These are phyloP conservation scores for Hirsutella rhossiliensis DNA, from an alignment of 2,329 filamentous ascomycete genomes.

Conservation along the genomic window DNA sequence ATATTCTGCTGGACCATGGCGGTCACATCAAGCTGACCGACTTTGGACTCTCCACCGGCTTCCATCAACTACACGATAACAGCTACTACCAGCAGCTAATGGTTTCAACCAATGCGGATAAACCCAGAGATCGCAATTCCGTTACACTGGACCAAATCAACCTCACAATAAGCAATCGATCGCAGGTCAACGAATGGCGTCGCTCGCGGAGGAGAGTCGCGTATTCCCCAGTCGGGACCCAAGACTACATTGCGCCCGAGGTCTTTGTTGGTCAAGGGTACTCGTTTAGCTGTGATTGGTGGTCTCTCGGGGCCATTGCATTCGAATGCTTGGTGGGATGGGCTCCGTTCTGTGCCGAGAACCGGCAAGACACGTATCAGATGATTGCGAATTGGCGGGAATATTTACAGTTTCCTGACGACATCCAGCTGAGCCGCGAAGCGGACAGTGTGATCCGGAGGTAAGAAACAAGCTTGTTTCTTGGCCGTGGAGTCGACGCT, in stretches of 20 bases:
- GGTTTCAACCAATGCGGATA: constrained; percentile 67
- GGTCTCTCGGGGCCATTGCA: constrained; percentile 98
- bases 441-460: constrained; percentile 87
- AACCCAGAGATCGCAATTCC: constrained; percentile 74
- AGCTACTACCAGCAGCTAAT: constrained; percentile 97
- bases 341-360: constrained; percentile 97
- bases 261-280: constrained; percentile 97
- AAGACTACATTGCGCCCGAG: constrained; percentile 96
- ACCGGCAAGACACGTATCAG: constrained; percentile 93
- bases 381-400: constrained; percentile 99
- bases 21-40: constrained; percentile 98
- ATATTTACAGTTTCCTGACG: constrained; percentile 91
- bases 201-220: constrained; percentile 91
- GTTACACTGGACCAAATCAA: constrained; percentile 97
- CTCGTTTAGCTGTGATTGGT: constrained; percentile 97
- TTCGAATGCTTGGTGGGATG: constrained; percentile 97
- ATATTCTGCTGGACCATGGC: constrained; percentile 88
- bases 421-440: constrained; percentile 77
- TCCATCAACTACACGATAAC: constrained; percentile 95
- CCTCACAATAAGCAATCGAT: constrained; percentile 94
- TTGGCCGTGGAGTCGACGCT: not conserved
- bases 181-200: constrained; percentile 97
- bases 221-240: constrained; percentile 95
- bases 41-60: constrained; percentile 94
- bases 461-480: constrained; percentile 35